Base-by-base conservation (phyloP, 768 basidiomycete genomes). In the Boletus subparvulus region DNA sequence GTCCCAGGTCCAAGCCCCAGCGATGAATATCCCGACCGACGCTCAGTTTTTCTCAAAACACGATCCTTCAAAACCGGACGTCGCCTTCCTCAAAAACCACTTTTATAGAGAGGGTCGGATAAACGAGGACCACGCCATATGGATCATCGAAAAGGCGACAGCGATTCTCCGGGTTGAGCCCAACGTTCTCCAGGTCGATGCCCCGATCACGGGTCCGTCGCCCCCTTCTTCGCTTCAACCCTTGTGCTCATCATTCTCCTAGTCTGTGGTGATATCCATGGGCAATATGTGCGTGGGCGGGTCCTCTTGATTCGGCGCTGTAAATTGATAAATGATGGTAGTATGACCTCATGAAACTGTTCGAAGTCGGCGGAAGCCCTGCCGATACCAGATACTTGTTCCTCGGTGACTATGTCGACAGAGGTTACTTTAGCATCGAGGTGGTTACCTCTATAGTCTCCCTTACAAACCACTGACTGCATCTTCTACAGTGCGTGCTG, bases 191-290 rank as follows among this genome's bases (percentile, higher is more conserved):
- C 83, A 88, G 56, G 94, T 99, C 52, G 97, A 98, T 74, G 95
- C 95, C 24, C 97, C 97, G 42, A 95, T 99, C 72, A 99, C 96
- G 55, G 93, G 95, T 95, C 60, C 2, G 67, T 59, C 49, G 17
- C 5, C 2, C 13, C 7, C 35, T n/a, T 45, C 5, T 51, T 45
- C 24, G 28, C 28, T 9, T 16, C 24, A 37, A 16, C 13, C 39
- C 12, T 32, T 1, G 32, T 44, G 28, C 55, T 62, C 30, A 65
- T 56, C 21, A 36, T 19, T 37, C 19, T 55, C 54, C n/a, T 65
- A 94, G 93, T 94, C 37, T 98, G 96, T 72, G 97, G 96, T 47
- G 96, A 98, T 76, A 97, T 98, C 45, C 96, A 98, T 66, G 96
- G 96, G 1, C 96, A 99, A 92, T 99, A 99, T 77, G 96, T 97